Base-by-base conservation (phyloP, 2,329 filamentous ascomycete genomes). In the Dactylellina leptospora region DNA sequence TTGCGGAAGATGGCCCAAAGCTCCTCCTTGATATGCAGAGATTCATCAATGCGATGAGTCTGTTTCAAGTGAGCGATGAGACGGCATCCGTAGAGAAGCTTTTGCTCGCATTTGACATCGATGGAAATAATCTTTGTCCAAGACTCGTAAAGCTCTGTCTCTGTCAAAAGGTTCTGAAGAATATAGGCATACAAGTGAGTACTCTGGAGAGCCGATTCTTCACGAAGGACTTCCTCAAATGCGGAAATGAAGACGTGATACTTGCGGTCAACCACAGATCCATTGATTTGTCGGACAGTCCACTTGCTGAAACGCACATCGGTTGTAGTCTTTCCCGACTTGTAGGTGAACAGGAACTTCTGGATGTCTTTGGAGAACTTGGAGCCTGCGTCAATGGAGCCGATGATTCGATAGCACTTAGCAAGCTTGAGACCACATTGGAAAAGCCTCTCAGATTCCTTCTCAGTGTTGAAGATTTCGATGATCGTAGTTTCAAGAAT, bases 331-430 rank as follows among this genome's bases (percentile, higher is more conserved):
- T 23, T 54, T 22, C 33, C 45, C 1, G 23, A 10, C 36, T 51
- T 56, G 42, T 47, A 59, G 18, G 53, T 58, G 23, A 28, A 66
- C 4, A 58, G 45, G 30, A 66, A 66, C 28, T 66, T 66, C 5
- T 54, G 53, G n/a, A 66, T 66, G 1, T 51, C 51, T 16, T 66
- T 66, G 13, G 61, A 66, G 23, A 66, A 66, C n/a, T 48, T 45
- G 1, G 51, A 38, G 5, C 51, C 61, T 10, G 30, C 45, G 13
- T 61, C 42, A 18, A 66, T 47, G 4, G 61, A 66, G 3, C 61
- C 58, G 13, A 61, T 40, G n/a, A 51, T 40, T 23, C 58, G 23
- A 23, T 51, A 61, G 30, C 58, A 61, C n/a, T 61, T 61, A 13
- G 30, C 58, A 4, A 61, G 25, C 11, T 44, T 23, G 8, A 61